Evolutionary conservation across 306 rosid species (phyloP).

Genomic region (Begonia masoniana): DNA sequence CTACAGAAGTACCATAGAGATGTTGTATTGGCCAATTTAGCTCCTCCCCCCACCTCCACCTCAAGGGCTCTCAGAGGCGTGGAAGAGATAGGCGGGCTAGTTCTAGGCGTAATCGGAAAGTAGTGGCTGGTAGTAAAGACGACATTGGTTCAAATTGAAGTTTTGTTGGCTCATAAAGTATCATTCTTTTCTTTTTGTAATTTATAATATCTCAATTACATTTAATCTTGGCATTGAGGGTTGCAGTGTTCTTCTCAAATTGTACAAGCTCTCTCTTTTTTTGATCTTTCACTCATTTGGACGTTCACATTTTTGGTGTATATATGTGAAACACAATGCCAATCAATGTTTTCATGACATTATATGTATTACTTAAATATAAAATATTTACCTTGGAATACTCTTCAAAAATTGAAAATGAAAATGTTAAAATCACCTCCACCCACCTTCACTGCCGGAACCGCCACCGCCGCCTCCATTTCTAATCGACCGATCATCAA

Average conservation of each 20-base stretch:
- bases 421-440: constrained; percentile 9
- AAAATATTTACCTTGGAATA: too few species aligned
- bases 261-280: constrained; percentile 1
- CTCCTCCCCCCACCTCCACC: constrained; percentile 41
- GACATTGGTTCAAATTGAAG: constrained; percentile 18
- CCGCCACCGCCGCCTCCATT: constrained; percentile 16
- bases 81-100: constrained; percentile 50
- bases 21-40: constrained; percentile 25
- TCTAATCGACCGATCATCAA: constrained; percentile 7
- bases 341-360: constrained; percentile 1
- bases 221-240: constrained; percentile 5
- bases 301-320: constrained; percentile 5
- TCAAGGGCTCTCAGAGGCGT: constrained; percentile 36
- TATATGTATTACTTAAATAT: constrained; percentile 1
- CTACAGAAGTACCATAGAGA: constrained; percentile 81
- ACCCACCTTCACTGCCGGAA: constrained; percentile 12
- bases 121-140: constrained; percentile 35
- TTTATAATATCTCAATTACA: neutral
- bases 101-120: constrained; percentile 65
- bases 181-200: constrained; percentile 1
- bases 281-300: constrained; percentile 5
- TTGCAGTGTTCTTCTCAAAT: constrained; percentile 1
- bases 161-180: constrained; percentile 19
- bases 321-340: constrained; percentile 1
- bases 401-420: too few species aligned